Base-by-base conservation (phyloP, 495 filamentous ascomycete species). In the Bathelium albidoporum region DNA sequence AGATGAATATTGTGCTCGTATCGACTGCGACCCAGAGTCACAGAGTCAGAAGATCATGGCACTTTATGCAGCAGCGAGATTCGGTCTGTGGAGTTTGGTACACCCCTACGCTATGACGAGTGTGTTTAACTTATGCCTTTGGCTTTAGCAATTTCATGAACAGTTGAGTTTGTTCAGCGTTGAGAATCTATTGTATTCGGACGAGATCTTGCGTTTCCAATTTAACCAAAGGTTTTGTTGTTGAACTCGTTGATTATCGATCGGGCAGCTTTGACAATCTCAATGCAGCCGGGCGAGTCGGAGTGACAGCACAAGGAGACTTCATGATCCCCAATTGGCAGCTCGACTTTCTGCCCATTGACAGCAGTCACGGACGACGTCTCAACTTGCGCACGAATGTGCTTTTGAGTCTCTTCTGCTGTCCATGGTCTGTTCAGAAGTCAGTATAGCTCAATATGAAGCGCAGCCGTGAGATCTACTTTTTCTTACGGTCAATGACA, bases 401-500 rank as follows among this genome's bases (percentile, higher is more conserved):
- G 80, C 64, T 71, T 73, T 69, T 77, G 72, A 1, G 78, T 76
- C 39, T 72, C 70, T 7, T 76, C 74, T 1, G 72, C 61, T 34
- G 77, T 75, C 78, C 80, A 82, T 0, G 79, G 74, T 59, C 74
- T 77, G 65, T 32, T 4, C 60, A 26, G 11, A 24, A 28, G 28
- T 61, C 16, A 28, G 12, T 12, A 24, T 52, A n/a, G 32, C 14
- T 11, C 4, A 28, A 41, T 5, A 14, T 24, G 22, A n/a, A 12
- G 34, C 14, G 5, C 31, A 36, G 18, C 55, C 10, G 29, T 32
- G 24, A 60, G 12, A 58, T 68, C 16, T 59, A 66, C 61, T 82
- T 81, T 72, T 83, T 83, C 70, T 82, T 80, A 18, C 81, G 78
- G 65, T 81, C 82, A 59, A 83, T 81, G 10, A 82, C 73, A 49